A percentile compares a stretch with the other conserved stretches of the same genome.
Conservation (phyloP, 225 moss, liverwort and hornwort genomes). For the Anthoceros angustus region DNA sequence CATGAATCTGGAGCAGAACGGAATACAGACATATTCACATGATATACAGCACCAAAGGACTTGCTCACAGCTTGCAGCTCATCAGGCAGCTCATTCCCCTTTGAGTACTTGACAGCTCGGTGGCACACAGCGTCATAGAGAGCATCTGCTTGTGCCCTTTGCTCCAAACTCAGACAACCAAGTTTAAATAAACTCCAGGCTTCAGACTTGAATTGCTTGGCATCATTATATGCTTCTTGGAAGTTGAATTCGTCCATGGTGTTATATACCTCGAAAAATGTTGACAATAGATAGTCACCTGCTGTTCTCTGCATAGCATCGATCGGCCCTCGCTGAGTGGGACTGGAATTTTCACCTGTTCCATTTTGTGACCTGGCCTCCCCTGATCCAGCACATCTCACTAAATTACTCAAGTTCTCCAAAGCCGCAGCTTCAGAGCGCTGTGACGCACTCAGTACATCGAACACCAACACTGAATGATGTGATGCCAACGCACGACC, state of each 20-base stretch:
- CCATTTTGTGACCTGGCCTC: background rate
- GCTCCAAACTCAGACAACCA: constrained; percentile 69
- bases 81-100: background rate
- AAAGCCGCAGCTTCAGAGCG: background rate
- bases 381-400: background rate
- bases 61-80: constrained; percentile 3
- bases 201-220: constrained; percentile 56
- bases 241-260: constrained; percentile 43
- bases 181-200: constrained; percentile 56
- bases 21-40: constrained; percentile 74
- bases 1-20: constrained; percentile 84
- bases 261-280: constrained; percentile 45
- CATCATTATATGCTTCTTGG: constrained; percentile 63
- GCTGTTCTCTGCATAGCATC: constrained; percentile 12
- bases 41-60: constrained; percentile 30
- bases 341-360: background rate
- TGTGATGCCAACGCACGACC: constrained; percentile 80
- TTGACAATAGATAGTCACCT: constrained; percentile 58
- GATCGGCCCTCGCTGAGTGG: background rate
- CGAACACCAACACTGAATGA: constrained; percentile 71
- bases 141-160: constrained; percentile 57
- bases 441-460: constrained; percentile 29
- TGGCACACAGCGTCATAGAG: constrained; percentile 55
- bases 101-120: background rate
- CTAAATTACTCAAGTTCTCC: background rate